Base-by-base conservation (phyloP, 108 stramenopile species). In the Fistulifera pelliculosa region DNA sequence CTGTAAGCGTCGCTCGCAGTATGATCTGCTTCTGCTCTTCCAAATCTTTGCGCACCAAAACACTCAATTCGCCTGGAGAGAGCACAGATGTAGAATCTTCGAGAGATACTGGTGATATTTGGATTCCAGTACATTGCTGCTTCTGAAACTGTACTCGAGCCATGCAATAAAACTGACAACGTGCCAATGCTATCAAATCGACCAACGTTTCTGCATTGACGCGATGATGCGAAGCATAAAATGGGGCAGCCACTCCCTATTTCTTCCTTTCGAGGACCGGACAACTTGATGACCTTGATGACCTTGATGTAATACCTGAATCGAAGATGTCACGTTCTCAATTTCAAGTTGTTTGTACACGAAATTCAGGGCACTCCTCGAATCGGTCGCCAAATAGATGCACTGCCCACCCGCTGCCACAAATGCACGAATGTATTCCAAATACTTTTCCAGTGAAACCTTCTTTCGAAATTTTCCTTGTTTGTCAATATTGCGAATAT, bases 401-500 rank as follows among this genome's bases (percentile, higher is more conserved):
- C 17, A 22, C 22, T 48, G 52, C 0, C 71, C 71, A 6, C 71
- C 68, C 13, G 50, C 68, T 1, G 55, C 41, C n/a, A 43, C 47
- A 59, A 64, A 75, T 19, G 64, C 68, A 11, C 57, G 23, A 6
- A 64, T 21, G 45, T 69, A 75, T 16, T 52, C 49, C 8, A 58
- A 47, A 60, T 63, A 74, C 13, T 54, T 57, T 14, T 56, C 42
- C n/a, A 58, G 39, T 6, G 56, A 48, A 16, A 72, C 52, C 38
- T 58, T 56, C 41, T 47, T 38, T 19, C 71, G 60, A 22, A 56
- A 49, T 0, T 41, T 57, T 18, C 62, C 63, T 8, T 59, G 74
- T 27, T 80, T 77, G 57, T 76, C 74, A 17, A 68, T 38, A 27
- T 62, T 55, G n/a, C 65, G 69, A 43, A 76, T 48, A 54, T 76